Evolutionary conservation across 768 basidiomycete genomes (phyloP), one percentile per base, ranked within the genome.

Genomic region (Mycena galericulata): DNA sequence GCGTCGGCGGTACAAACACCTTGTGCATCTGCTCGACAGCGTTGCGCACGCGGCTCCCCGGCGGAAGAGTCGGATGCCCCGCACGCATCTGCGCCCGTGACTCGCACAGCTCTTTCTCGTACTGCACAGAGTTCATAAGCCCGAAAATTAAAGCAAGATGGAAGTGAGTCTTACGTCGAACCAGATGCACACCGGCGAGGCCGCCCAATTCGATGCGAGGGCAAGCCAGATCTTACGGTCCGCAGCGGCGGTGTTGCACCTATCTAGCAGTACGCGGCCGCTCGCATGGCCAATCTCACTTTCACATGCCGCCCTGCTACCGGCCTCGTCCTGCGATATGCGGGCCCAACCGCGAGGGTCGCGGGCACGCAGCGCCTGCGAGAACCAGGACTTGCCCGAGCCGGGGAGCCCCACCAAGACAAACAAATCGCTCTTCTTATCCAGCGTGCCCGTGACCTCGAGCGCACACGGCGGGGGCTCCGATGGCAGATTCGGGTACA

Each of bases 321-420:
- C 85, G 6, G 82, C 75, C 3, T 89, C 88, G 73, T 91, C 90
- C 73, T 89, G 88, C 2, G 86, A 88, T 46, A 90, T 83, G 41
- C 78, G 75, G 10, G 72, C 78, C 86, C 86, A 89, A 0, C 77
- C 76, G 4, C 67, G 70, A 4, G 82, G 80, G 60, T 87, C 79
- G 17, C 89, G 80, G 3, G 83, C 81, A 0, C 85, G 69, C 24
- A 90, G 75, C 1, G 85, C 79, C n/a, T 80, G 79, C 1, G 85
- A 80, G 59, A 89, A 82, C 83, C 84, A 87, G 1, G 88, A 86
- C 74, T 90, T 90, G 26, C 89, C 89, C 0, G 88, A 86, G 3
- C 89, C 89, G 2, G 89, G 88, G 3, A 89, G 82, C 10, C 89
- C 89, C 8, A 89, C 87, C n/a, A 90, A 77, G 15, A 90, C 62